Conservation (phyloP, 306 rosid genomes). For the Cicer judaicum region DNA sequence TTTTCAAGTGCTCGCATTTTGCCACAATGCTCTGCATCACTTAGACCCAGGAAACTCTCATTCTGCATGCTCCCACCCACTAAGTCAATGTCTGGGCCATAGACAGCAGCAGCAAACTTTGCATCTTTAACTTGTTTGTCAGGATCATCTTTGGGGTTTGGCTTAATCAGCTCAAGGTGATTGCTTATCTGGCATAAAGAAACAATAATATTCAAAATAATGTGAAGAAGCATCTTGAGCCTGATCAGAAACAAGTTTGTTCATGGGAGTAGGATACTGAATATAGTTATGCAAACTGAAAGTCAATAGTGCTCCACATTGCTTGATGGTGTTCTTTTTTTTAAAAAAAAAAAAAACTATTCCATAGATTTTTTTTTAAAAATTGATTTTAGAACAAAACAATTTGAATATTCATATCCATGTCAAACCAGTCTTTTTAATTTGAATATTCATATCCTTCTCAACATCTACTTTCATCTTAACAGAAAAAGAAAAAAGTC, state of each 20-base stretch:
- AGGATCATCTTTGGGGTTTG: conserved; percentile 80
- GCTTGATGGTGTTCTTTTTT: background rate
- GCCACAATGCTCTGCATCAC: conserved; percentile 89
- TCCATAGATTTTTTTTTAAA: too few species aligned
- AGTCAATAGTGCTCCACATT: conserved; percentile 15
- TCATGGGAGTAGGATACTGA: conserved; percentile 25
- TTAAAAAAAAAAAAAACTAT: too few species aligned
- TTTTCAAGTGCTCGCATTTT: conserved; percentile 93
- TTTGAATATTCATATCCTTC: conserved; percentile 21
- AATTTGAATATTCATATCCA: too few species aligned
- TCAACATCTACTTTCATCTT: conserved; percentile 28
- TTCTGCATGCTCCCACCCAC: conserved; percentile 80
- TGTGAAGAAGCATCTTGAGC: conserved; percentile 23
- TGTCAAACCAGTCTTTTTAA: background rate
- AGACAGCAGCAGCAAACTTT: conserved; percentile 82
- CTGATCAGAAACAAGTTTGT: conserved; percentile 11
- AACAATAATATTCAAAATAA: conserved; percentile 32
- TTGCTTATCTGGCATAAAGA: conserved; percentile 74
- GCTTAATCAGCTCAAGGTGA: conserved; percentile 93
- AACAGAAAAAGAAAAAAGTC: conserved; percentile 16
- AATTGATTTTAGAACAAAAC: too few species aligned
- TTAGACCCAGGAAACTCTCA: conserved; percentile 90
- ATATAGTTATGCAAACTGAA: conserved; percentile 22
- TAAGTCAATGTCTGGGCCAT: conserved; percentile 83
- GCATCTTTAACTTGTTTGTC: conserved; percentile 88